Conservation (phyloP, 2,329 filamentous ascomycete species). For the Aureobasidium sp. region DNA sequence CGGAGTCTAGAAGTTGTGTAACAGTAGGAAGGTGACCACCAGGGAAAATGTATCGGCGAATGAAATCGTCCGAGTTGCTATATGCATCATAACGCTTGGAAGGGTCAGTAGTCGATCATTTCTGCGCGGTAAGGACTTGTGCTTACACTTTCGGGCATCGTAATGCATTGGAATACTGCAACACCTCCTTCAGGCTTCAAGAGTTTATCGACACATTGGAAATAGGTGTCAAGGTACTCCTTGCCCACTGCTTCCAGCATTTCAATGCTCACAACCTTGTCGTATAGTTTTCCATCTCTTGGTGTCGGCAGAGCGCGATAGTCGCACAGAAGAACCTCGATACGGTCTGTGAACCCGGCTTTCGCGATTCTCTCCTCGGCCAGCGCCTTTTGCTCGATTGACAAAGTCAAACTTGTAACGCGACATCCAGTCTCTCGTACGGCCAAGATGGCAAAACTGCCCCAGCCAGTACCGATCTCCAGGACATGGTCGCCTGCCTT, state of each 20-base stretch:
- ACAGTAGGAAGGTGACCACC: slow-evolving; percentile 66
- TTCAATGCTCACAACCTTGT: slow-evolving; percentile 69
- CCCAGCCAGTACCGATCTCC: slow-evolving; percentile 72
- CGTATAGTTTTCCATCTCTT: slow-evolving; percentile 45
- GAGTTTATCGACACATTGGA: slow-evolving; percentile 55
- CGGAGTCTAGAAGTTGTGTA: slow-evolving; percentile 57
- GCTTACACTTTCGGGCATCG: slow-evolving; percentile 57
- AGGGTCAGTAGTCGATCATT: not conserved
- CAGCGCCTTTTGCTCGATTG: slow-evolving; percentile 60
- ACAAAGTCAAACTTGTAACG: slow-evolving; percentile 63
- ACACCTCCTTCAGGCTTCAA: slow-evolving; percentile 61
- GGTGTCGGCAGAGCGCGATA: slow-evolving; percentile 57
- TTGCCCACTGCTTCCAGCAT: slow-evolving; percentile 70
- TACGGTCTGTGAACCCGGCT: slow-evolving; percentile 53
- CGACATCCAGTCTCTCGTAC: slow-evolving; percentile 59
- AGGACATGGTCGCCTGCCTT: slow-evolving; percentile 61
- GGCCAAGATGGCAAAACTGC: slow-evolving; percentile 64
- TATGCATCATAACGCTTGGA: slow-evolving; percentile 55
- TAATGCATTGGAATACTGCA: slow-evolving; percentile 69
- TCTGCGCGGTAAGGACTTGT: not conserved
- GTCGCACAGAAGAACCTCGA: slow-evolving; percentile 61
- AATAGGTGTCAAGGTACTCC: slow-evolving; percentile 62
- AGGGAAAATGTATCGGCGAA: slow-evolving; percentile 70
- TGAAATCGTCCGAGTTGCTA: slow-evolving; percentile 63
- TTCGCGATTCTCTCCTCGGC: slow-evolving; percentile 58